Evolutionary conservation across 1,139 yeast genomes (phyloP).

Genomic region (Diutina sp.): DNA sequence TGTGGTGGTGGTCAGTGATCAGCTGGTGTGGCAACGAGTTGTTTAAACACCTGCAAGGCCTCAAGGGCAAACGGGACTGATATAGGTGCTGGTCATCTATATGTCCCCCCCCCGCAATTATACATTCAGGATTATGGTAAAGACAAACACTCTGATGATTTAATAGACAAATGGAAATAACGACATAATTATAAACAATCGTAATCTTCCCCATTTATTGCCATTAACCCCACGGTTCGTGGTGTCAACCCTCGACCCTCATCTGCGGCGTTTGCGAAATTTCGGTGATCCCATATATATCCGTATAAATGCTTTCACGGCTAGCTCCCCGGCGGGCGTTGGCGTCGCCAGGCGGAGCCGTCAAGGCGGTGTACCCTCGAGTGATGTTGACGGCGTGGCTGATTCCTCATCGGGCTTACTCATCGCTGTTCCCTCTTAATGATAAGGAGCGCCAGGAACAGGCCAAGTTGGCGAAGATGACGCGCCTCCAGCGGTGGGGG

Average conservation of each 20-base stretch:
- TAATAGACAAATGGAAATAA: no score
- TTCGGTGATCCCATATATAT: neutral
- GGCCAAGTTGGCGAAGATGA: neutral
- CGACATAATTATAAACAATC: neutral
- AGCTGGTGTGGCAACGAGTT: conserved; percentile 1
- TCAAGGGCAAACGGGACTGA: neutral
- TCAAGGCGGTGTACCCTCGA: neutral
- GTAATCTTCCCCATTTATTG: no score
- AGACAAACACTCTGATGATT: neutral
- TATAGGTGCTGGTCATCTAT: neutral
- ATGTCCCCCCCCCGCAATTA: no score
- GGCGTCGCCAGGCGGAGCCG: neutral
- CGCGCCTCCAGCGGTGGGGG: conserved; percentile 19
- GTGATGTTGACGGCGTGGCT: neutral
- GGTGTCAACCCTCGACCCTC: neutral
- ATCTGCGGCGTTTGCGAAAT: neutral
- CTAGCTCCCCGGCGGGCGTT: neutral
- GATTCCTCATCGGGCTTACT: neutral
- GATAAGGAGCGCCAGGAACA: neutral
- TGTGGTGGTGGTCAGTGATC: conserved; percentile 1
- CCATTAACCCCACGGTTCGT: no score
- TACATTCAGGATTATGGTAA: no score
- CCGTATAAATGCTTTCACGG: neutral
- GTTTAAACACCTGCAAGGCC: neutral
- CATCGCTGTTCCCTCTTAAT: neutral